Evolutionary conservation across 225 moss, liverwort and hornwort genomes (phyloP), one percentile per base, ranked within the genome.

Genomic region (Rhytidiadelphus loreus): DNA sequence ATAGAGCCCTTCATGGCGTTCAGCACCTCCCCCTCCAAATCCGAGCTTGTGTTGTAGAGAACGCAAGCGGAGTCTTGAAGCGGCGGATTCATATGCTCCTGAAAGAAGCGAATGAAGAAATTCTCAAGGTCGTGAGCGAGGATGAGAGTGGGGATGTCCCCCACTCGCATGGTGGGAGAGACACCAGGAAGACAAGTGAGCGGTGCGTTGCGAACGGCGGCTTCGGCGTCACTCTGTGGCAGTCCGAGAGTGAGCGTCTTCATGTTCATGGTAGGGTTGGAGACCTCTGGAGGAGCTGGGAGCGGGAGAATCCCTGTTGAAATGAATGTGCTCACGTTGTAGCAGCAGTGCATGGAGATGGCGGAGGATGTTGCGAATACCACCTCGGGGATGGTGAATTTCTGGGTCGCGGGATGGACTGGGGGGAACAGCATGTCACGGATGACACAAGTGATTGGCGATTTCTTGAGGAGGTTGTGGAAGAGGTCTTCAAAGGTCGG

Each of bases 141-240:
- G 2, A 90, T 22, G 60, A 80, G 12, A 7, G 89, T 75, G 11
- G 92, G 93, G 26, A 93, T 66, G 44, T 92, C 86, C 16, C 64
- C 52, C 28, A 92, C 84, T 7, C 86, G 62, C 84, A 93, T 88
- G 16, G 88, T 89, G 12, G 90, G 87, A 1, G 90, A 78, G 11
- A 23, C 76, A 5, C 93, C 93, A 2, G 82, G 85, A 29, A 90
- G n/a, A 57, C 86, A 86, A 3, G 91, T 73, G 43, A 93, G 57
- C 5, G 71, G 76, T 14, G 84, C 70, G 39, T 58, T 22, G n/a
- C 82, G 84, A 29, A 18, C 86, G 8, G 71, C 52, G 21, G 81
- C 88, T 21, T 91, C 90, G 46, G 74, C 88, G 16, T 70, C 87
- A 37, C 43, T 89, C 43, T 74, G 86, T 25, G 88, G 85, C 15